Evolutionary conservation across 306 rosid genomes (phyloP).

Genomic region (Quercus gilva): DNA sequence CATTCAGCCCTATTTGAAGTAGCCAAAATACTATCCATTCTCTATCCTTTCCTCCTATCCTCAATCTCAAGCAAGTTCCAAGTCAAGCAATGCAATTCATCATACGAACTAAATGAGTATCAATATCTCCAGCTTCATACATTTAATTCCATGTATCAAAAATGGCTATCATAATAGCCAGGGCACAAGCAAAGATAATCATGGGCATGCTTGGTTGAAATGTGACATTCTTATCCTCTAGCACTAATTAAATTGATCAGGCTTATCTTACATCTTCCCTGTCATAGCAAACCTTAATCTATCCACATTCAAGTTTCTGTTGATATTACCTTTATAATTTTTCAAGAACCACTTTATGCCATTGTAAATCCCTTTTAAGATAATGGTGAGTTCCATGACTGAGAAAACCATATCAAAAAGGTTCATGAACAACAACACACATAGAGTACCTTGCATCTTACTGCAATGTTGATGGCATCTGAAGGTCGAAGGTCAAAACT

Average conservation of each 20-base stretch:
- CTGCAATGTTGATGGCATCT: slow-evolving; percentile 97
- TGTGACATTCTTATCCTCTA: not conserved
- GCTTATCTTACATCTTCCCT: not conserved
- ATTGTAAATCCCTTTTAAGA: not conserved
- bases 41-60: not conserved
- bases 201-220: not conserved
- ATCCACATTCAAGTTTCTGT: not conserved
- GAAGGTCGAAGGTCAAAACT: slow-evolving; percentile 98
- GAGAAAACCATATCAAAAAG: not conserved
- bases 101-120: not conserved
- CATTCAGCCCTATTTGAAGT: not conserved
- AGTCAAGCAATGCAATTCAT: not conserved
- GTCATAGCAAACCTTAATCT: not conserved
- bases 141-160: not conserved
- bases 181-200: not conserved
- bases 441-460: slow-evolving; percentile 81
- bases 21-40: not conserved
- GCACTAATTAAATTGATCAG: not conserved
- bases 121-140: not conserved
- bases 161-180: not conserved
- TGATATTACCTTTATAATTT: not conserved
- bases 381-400: not conserved
- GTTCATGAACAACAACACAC: not conserved
- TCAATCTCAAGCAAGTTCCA: not conserved
- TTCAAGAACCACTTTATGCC: not conserved